Evolutionary conservation across 768 basidiomycete genomes (phyloP), one percentile per base, ranked within the genome.

Genomic region (Amanita subjunquillea): DNA sequence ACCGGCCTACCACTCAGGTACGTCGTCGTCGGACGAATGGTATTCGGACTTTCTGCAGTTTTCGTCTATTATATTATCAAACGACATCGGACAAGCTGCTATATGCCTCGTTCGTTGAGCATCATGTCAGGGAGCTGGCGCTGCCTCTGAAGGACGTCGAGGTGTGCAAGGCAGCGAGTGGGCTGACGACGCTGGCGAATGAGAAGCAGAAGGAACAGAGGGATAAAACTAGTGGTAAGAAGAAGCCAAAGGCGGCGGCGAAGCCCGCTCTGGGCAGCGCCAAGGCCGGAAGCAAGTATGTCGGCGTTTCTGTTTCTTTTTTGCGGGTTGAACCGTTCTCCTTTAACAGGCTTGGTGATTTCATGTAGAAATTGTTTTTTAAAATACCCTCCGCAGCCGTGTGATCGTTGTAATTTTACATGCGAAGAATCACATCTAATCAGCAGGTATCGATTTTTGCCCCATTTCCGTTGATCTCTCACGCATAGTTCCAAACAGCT

Each of bases 151-250:
- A 84, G 60, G 92, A 97, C 56, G 82, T 92, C 48, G 95, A 99
- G 59, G 84, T 92, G 25, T 79, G 93, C 56, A 97, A 97, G 64
- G 89, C 81, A 0, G 89, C 91, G 0, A 87, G 82, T 47, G 82
- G 74, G 3, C 71, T 99, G 51, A 91, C 89, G 13, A 85, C 88
- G 2, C 74, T 98, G 5, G 87, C 92, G 17, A 97, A 95, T 62
- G 91, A 94, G 72, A 99, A 98, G 72, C 90, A 94, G 70, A 89
- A 82, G 69, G 91, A 91, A 63, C 83, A 86, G 59, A 78, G 85
- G 6, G 34, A 34, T 0, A 34, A 34, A 13, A 4, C 34, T 2
- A 84, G 80, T 55, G 91, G 91, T 29, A 96, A 94, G 79, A 95
- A 92, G 74, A 94, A 94, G 72, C 69, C 76, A 42, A 87, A 88